phyloP scores from a whole-genome alignment of 768 basidiomycete genomes.

The Trametes villosa region DNA sequence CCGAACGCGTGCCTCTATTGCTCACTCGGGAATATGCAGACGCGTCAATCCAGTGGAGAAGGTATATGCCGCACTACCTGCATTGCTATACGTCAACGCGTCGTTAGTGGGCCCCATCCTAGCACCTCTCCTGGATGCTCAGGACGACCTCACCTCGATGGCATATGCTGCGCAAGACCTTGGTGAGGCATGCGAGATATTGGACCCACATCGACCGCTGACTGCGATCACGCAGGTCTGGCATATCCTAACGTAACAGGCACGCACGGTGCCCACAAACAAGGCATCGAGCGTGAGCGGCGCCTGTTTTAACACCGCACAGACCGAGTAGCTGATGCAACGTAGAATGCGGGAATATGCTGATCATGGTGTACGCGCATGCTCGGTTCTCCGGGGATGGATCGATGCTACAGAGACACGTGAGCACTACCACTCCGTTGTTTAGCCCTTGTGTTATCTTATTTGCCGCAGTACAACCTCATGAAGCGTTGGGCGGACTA shows the following conservation, averaged over 20 bases:
- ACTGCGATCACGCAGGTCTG: neutral
- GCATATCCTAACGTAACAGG: constrained; percentile 24
- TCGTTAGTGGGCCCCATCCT: constrained; percentile 33
- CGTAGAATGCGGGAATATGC: constrained; percentile 40
- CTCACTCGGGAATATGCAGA: too few relatives aligned
- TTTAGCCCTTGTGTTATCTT: too few relatives aligned
- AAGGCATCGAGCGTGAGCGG: constrained; percentile 22
- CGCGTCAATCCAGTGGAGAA: constrained; percentile 40
- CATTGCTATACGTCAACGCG: constrained; percentile 37
- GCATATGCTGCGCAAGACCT: constrained; percentile 35
- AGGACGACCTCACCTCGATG: constrained; percentile 20
- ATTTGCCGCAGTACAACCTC: constrained; percentile 31
- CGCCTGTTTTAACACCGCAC: too few relatives aligned
- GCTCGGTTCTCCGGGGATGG: constrained; percentile 35
- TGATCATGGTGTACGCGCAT: constrained; percentile 34
- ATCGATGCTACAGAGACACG: constrained; percentile 22
- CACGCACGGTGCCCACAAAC: neutral
- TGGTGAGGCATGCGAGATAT: constrained; percentile 17
- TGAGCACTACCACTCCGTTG: too few relatives aligned
- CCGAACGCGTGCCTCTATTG: too few relatives aligned
- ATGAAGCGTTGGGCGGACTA: constrained; percentile 31
- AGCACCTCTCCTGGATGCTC: constrained; percentile 34
- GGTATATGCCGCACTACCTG: constrained; percentile 36
- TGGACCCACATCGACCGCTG: neutral
- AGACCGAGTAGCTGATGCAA: neutral